Evolutionary conservation across 306 rosid species (phyloP), one percentile per base, ranked within the genome.

Genomic region (Vicia faba): DNA sequence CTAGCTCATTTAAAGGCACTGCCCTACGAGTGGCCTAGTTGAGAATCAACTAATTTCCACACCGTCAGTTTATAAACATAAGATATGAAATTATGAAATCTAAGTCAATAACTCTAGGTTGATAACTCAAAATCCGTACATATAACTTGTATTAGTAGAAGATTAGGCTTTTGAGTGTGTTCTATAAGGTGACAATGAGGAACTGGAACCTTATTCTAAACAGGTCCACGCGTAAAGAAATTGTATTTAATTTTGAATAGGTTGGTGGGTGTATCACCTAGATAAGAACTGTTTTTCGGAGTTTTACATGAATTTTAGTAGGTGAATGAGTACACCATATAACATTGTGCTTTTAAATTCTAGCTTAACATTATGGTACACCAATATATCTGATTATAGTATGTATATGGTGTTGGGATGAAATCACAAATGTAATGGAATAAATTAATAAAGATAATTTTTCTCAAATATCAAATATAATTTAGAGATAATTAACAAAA

Each of bases 11-110:
- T 63, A 70, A 76, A 69, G 44, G 13, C 66, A 15, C 4, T 68
- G 40, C 43, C 79, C 61, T 68, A 35, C 53, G 33, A 36, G 68
- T 76, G 76, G 80, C 35, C 80, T 72, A 76, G 64, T 56, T 69
- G 40, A 23, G 4, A 51, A 18, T 39, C 7, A 16, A 59, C 11
- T 54, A 54, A 33, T 61, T 51, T 61, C 35, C 43, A 54, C 75
- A 61, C 75, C 80, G 70, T 23, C 75, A 61, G 8, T 15, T 28
- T 31, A 61, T 43, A 43, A 69, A 51, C 70, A 61, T 15, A 33
- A 4, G 1, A 2, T 31, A 16, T 69, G 29, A 29, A 35, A 6
- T 38, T 51, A 38, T 69, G n/a, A 31, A 35, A 4, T 44, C 58
- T 76, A 63, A 40, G 43, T 23, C 36, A 8, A 56, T 36, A 11